phyloP scores from a whole-genome alignment of 2,329 filamentous ascomycete genomes.

The Westerdykella sp. region DNA sequence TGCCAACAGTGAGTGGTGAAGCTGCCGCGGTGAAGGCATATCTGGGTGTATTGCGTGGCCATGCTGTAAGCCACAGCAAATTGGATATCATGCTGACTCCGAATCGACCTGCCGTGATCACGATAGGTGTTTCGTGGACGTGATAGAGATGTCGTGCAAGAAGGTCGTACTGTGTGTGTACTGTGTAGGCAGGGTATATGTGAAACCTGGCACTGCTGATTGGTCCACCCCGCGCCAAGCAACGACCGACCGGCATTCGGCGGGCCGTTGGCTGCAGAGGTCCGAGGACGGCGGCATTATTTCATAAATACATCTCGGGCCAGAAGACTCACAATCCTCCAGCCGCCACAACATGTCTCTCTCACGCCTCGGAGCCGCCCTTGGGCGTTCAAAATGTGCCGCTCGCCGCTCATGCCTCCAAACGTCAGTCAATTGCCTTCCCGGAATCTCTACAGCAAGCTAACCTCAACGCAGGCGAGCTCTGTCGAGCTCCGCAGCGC shows the following conservation, averaged over 20 bases:
- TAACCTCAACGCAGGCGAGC: slow-evolving; percentile 26
- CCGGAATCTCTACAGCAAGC: slow-evolving; percentile 1
- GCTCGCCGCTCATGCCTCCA: slow-evolving; percentile 28
- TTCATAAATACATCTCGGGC: slow-evolving; percentile 19
- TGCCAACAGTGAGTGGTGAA: too few relatives aligned
- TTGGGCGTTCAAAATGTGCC: slow-evolving; percentile 28
- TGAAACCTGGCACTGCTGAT: slow-evolving; percentile 9
- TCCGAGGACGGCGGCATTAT: slow-evolving; percentile 16
- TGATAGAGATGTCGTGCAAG: too few relatives aligned
- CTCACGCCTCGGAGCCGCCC: slow-evolving; percentile 30
- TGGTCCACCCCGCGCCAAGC: slow-evolving; percentile 11
- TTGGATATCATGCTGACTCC: too few relatives aligned
- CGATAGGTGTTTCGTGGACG: too few relatives aligned
- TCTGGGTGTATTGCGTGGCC: too few relatives aligned
- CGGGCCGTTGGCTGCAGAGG: slow-evolving; percentile 13
- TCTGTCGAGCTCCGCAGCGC: slow-evolving; percentile 30
- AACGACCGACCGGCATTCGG: neutral
- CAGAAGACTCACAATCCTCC: slow-evolving; percentile 11
- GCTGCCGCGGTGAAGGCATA: too few relatives aligned
- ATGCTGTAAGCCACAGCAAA: too few relatives aligned
- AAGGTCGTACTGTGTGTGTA: too few relatives aligned
- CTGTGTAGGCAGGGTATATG: too few relatives aligned
- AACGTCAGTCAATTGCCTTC: slow-evolving; percentile 18
- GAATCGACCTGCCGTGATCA: too few relatives aligned
- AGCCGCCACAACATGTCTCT: slow-evolving; percentile 25